Evolutionary conservation across 2,329 filamentous ascomycete genomes (phyloP), one percentile per base, ranked within the genome.

Genomic region (Trichoderma pleuroti): DNA sequence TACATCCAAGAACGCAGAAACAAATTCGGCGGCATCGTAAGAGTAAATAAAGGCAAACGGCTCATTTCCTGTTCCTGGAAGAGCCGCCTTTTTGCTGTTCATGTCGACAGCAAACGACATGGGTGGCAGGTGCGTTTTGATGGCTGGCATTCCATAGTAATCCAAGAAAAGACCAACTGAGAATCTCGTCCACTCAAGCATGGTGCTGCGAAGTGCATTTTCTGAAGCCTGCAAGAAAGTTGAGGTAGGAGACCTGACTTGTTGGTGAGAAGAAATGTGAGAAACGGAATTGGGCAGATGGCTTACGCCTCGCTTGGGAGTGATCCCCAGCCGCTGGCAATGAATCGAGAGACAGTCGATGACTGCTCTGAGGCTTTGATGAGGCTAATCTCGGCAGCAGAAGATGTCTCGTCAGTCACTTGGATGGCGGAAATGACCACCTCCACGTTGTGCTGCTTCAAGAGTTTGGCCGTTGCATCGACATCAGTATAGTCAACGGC

Each of bases 11-110:
- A 79, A 72, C 9, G 78, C 79, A 10, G 79, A 80, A 5, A 86
- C 79, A 69, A 84, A 86, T 39, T 75, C 79, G 2, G 82, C 85
- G 39, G 87, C 76, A 73, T 88, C 86, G 8, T 76, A 76, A 1
- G 81, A 84, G 74, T 86, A 83, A 0, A 85, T 87, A 74, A 86
- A 83, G 5, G 80, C 75, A 9, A 84, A 78, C 5, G 76, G 75
- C 7, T 77, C 79, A 26, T 83, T 78, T 0, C 86, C 86, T 18
- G 82, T 78, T 0, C 84, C 85, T 0, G 86, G 85, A 18, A 87
- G 82, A n/a, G 81, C 83, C 1, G 86, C 86, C 4, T 76, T 77
- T 16, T 82, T 81, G 72, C 79, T 78, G 3, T 74, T 70, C 24
- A 86, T 80, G 73, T 86, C 83, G 21, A 86, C 72, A 3, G 82